These are phyloP conservation scores for Volvox africanus DNA, from an alignment of 139 green algal species.

Conservation along the genomic window DNA sequence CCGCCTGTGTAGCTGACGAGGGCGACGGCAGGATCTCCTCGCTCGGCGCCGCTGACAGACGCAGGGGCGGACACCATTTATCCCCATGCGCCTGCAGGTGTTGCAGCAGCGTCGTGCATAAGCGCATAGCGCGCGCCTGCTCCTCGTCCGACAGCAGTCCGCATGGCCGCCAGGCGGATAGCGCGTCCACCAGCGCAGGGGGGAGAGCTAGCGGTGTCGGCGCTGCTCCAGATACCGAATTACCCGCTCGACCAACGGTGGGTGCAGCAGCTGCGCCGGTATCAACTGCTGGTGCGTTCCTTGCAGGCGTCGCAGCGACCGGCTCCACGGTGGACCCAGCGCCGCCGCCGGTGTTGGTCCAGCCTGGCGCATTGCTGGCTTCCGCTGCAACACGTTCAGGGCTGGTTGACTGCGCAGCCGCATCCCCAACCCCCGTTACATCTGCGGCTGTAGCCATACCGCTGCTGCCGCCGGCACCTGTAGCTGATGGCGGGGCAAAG, in stretches of 20 bases:
- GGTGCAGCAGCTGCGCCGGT: neutral
- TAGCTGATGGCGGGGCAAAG: neutral
- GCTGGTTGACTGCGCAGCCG: neutral
- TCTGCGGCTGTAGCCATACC: neutral
- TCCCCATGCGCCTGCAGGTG: constrained; percentile 72
- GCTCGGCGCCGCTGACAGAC: constrained; percentile 39
- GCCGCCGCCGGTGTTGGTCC: neutral
- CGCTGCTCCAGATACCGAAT: neutral
- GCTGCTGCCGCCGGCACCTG: neutral
- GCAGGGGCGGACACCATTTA: constrained; percentile 54
- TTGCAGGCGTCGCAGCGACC: neutral
- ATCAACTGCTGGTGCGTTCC: neutral
- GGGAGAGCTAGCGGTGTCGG: neutral
- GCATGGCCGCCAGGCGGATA: constrained; percentile 60
- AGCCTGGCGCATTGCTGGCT: neutral
- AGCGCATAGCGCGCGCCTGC: constrained; percentile 52
- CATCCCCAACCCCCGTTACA: neutral
- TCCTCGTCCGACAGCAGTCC: constrained; percentile 72
- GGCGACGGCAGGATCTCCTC: constrained; percentile 66
- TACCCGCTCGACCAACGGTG: neutral
- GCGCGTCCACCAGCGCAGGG: constrained; percentile 28
- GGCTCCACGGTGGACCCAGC: neutral
- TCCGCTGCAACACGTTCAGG: neutral
- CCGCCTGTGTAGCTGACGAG: constrained; percentile 74
- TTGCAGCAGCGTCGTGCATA: constrained; percentile 74